A percentile compares a stretch with the other conserved stretches of the same genome.
Conservation (phyloP, 2,329 filamentous ascomycete genomes). For the Aspergillus texensis region DNA sequence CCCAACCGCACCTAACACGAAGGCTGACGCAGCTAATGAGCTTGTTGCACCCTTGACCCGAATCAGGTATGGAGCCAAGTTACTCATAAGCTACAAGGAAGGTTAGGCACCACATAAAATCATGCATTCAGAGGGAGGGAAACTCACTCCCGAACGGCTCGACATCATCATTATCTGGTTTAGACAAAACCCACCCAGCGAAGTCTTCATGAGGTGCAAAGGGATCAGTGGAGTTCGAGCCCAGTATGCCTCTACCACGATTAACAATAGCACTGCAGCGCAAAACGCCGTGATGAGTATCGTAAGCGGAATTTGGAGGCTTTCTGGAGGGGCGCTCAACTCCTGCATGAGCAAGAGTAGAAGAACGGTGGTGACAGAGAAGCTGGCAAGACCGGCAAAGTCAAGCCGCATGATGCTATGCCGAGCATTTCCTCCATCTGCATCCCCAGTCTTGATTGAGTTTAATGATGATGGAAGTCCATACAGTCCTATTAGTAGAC, state of each 20-base stretch:
- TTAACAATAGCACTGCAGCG: neutral
- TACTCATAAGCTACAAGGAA: slow-evolving; percentile 11
- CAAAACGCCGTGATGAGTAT: slow-evolving; percentile 3
- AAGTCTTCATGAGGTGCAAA: slow-evolving; percentile 12
- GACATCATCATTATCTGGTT: slow-evolving; percentile 17
- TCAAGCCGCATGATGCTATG: slow-evolving; percentile 11
- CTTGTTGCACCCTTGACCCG: slow-evolving; percentile 18
- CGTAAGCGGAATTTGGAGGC: neutral
- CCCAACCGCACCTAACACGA: slow-evolving; percentile 12
- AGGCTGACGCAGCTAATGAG: slow-evolving; percentile 13
- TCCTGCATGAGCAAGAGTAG: slow-evolving; percentile 11
- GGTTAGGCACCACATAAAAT: neutral
- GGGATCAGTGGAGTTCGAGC: slow-evolving; percentile 24
- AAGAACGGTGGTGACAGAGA: slow-evolving; percentile 11
- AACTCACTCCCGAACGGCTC: slow-evolving; percentile 18
- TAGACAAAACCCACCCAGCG: slow-evolving; percentile 15
- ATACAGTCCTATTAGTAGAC: slow-evolving; percentile 45
- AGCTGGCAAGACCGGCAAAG: slow-evolving; percentile 14
- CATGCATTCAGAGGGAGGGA: neutral
- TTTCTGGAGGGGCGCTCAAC: neutral
- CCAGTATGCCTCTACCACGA: slow-evolving; percentile 21
- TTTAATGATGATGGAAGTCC: slow-evolving; percentile 10
- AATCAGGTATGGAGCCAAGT: slow-evolving; percentile 22
- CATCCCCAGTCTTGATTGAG: neutral
- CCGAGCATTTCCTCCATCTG: neutral